Evolutionary conservation across 768 basidiomycete species (phyloP).

Genomic region (Auriculariales sp.): DNA sequence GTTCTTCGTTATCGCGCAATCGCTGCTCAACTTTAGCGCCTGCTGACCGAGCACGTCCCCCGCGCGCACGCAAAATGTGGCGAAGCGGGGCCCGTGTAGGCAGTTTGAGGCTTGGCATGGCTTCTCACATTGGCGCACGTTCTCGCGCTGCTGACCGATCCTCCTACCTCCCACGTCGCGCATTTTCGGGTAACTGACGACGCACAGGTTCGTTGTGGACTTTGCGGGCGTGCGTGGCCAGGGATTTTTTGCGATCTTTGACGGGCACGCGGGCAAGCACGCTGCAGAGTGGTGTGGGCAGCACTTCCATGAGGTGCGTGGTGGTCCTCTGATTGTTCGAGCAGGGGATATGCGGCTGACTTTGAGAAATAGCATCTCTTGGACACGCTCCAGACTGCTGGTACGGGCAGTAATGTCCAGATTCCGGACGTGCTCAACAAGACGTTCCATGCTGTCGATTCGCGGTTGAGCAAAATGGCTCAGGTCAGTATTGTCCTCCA

Average conservation of each 20-base stretch:
- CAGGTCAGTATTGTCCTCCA: no score
- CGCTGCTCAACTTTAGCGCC: no score
- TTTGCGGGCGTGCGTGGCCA: constrained; percentile 85
- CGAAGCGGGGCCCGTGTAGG: no score
- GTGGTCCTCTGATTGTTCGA: background rate
- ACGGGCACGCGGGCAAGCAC: constrained; percentile 96
- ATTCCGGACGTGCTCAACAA: constrained; percentile 85
- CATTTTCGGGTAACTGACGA: no score
- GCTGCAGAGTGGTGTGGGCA: constrained; percentile 98
- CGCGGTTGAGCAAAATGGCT: constrained; percentile 65
- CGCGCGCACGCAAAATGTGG: no score
- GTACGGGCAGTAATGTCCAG: constrained; percentile 33
- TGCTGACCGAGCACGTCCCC: no score
- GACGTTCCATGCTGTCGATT: constrained; percentile 90
- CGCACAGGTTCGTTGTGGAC: constrained; percentile 89
- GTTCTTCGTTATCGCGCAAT: no score
- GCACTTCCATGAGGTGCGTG: constrained; percentile 79
- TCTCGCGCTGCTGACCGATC: no score
- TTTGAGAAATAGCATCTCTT: constrained; percentile 39
- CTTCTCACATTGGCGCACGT: no score
- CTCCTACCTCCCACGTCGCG: no score
- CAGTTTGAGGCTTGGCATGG: no score
- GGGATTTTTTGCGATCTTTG: constrained; percentile 96
- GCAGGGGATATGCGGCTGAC: background rate
- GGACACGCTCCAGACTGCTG: constrained; percentile 47